Evolutionary conservation across 2,329 filamentous ascomycete genomes (phyloP), one percentile per base, ranked within the genome.

Genomic region (Fusarium succisae): DNA sequence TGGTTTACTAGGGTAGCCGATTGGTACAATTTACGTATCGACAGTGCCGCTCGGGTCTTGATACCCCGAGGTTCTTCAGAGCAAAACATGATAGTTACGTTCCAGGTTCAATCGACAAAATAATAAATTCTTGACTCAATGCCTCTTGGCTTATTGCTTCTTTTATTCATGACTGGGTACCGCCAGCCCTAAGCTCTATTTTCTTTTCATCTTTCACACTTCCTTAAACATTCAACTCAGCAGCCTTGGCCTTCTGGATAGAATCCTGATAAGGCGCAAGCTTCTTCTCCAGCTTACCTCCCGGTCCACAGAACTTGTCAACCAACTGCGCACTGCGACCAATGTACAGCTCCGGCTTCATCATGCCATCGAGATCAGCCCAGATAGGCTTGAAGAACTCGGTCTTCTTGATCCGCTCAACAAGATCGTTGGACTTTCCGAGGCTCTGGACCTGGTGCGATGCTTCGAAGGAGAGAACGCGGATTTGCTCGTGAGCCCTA

Each of bases 391-490:
- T 59, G 47, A 76, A 76, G 51, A 73, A 76, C n/a, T 72, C 73
- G 1, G 65, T 76, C n/a, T 68, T 73, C 57, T 62, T 65, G 47
- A 76, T 70, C 9, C 74, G 37, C 47, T 63, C 66, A 7, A 76
- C 66, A 15, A 76, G 66, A n/a, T 76, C 74, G 26, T 76, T 76
- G 8, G 69, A 63, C 44, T 76, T 76, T n/a, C 72, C 74, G 7
- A 71, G 56, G n/a, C 41, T 45, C 24, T 60, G 58, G 1, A 73
- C 74, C 35, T 76, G 63, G 54, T 75, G 69, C 0, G 74, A 76
- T 24, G 62, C 62, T 17, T 65, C 62, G 30, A 65, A 65, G 3
- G 62, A 66, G 7, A 76, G 72, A 8, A 76, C 74, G 1, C 69
- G 74, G 26, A 76, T 74, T 61, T 76, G 54, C 50, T 76, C 74